These are phyloP conservation scores for Volvariella surrecta DNA, from an alignment of 1,284 basidiomycete species.

Conservation along the genomic window DNA sequence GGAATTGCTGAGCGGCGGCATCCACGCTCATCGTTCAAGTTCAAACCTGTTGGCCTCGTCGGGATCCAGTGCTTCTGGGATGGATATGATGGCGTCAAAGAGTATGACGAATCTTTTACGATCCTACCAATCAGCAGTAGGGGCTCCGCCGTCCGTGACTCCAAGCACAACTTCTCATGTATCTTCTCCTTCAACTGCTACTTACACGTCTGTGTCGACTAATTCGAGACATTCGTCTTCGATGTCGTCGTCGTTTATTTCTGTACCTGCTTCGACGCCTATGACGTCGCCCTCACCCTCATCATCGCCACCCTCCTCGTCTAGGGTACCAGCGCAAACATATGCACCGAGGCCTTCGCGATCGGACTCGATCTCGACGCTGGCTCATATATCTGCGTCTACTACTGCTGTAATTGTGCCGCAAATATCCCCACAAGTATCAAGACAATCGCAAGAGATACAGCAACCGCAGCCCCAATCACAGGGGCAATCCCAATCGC, in stretches of 20 bases:
- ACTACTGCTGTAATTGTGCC: neutral
- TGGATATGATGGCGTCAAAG: neutral
- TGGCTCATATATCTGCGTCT: neutral
- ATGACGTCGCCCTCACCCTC: neutral
- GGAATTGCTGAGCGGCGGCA: too few relatives aligned
- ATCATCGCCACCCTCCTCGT: too few relatives aligned
- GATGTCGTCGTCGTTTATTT: constrained; percentile 3
- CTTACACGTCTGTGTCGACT: constrained; percentile 5
- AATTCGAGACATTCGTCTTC: neutral
- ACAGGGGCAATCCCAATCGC: too few relatives aligned
- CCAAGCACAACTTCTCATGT: constrained; percentile 9
- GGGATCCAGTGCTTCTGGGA: neutral
- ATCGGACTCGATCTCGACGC: constrained; percentile 1
- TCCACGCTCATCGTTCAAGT: too few relatives aligned
- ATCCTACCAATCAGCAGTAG: constrained; percentile 13
- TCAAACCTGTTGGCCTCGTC: too few relatives aligned
- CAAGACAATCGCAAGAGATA: too few relatives aligned
- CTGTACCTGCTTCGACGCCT: constrained; percentile 4
- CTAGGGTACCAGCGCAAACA: too few relatives aligned
- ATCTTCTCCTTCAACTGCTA: constrained; percentile 8
- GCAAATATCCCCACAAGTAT: too few relatives aligned
- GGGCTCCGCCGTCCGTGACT: neutral
- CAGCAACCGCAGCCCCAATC: too few relatives aligned
- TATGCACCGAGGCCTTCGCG: too few relatives aligned
- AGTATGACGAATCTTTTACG: constrained; percentile 1